Conservation (phyloP, 2,329 filamentous ascomycete species). For the Ophiostoma novo-ulmi region DNA sequence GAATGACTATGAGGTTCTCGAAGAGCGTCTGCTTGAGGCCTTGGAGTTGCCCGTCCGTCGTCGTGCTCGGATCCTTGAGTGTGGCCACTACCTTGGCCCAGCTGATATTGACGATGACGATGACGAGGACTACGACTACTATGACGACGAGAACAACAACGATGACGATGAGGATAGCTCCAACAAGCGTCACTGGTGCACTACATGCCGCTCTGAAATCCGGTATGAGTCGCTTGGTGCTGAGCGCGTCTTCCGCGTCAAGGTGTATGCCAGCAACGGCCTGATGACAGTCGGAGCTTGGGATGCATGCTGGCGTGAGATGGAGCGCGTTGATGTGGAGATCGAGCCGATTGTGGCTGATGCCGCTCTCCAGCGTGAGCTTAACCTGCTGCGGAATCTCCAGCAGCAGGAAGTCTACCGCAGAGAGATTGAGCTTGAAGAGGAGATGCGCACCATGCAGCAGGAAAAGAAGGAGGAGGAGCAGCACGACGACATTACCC, state of each 20-base stretch:
- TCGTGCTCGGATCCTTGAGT: conserved; percentile 65
- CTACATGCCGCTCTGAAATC: conserved; percentile 52
- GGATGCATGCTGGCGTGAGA: conserved; percentile 91
- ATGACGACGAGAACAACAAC: conserved; percentile 42
- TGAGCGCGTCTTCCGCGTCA: conserved; percentile 65
- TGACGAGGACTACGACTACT: conserved; percentile 43
- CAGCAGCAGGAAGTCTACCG: conserved; percentile 37
- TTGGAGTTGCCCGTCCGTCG: conserved; percentile 62
- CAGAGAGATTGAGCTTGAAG: conserved; percentile 30
- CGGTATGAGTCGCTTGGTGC: conserved; percentile 49
- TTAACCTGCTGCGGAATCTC: conserved; percentile 41
- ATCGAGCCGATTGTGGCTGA: conserved; percentile 66
- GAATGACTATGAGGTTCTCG: conserved; percentile 72
- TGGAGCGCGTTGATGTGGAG: conserved; percentile 97
- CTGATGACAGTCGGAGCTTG: conserved; percentile 88
- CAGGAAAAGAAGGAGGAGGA: conserved; percentile 28
- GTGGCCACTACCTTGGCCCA: conserved; percentile 68
- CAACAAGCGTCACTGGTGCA: conserved; percentile 50
- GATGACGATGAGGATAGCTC: conserved; percentile 36
- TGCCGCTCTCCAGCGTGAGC: conserved; percentile 51
- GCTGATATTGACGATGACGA: conserved; percentile 44
- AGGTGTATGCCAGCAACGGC: conserved; percentile 91
- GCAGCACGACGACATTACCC: not conserved
- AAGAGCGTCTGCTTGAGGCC: conserved; percentile 70
- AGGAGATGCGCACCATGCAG: conserved; percentile 32